Evolutionary conservation across 2,329 filamentous ascomycete genomes (phyloP).

Genomic region (Monilinia polystroma): DNA sequence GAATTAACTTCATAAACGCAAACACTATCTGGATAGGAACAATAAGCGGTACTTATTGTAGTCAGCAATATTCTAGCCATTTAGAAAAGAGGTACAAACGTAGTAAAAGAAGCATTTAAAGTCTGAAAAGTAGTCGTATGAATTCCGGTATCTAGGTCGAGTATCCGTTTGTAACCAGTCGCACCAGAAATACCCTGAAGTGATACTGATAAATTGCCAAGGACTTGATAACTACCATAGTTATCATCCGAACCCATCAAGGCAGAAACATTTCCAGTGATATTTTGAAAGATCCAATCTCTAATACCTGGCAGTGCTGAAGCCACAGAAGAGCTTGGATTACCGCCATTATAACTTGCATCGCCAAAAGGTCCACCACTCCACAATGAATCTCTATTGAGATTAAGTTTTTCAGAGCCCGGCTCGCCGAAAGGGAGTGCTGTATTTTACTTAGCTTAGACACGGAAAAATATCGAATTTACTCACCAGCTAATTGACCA

Average conservation of each 20-base stretch:
- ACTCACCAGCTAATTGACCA: constrained; percentile 46
- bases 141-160: constrained; percentile 48
- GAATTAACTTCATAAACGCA: constrained; percentile 37
- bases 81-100: neutral
- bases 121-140: constrained; percentile 38
- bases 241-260: constrained; percentile 44
- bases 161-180: constrained; percentile 43
- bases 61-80: constrained; percentile 37
- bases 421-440: constrained; percentile 48
- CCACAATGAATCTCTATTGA: constrained; percentile 53
- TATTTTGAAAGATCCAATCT: constrained; percentile 50
- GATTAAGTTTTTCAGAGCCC: constrained; percentile 43
- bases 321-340: constrained; percentile 43
- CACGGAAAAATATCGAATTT: neutral
- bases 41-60: constrained; percentile 44
- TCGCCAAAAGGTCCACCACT: constrained; percentile 28
- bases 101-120: constrained; percentile 8
- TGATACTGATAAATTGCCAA: constrained; percentile 48
- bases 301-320: constrained; percentile 45
- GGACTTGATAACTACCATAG: constrained; percentile 49
- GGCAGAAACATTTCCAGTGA: constrained; percentile 40
- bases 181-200: constrained; percentile 40
- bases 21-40: constrained; percentile 46
- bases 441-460: neutral
- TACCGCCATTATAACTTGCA: constrained; percentile 47